phyloP scores from a whole-genome alignment of 805 yeast species.

The Wickerhamomyces mucosus region DNA sequence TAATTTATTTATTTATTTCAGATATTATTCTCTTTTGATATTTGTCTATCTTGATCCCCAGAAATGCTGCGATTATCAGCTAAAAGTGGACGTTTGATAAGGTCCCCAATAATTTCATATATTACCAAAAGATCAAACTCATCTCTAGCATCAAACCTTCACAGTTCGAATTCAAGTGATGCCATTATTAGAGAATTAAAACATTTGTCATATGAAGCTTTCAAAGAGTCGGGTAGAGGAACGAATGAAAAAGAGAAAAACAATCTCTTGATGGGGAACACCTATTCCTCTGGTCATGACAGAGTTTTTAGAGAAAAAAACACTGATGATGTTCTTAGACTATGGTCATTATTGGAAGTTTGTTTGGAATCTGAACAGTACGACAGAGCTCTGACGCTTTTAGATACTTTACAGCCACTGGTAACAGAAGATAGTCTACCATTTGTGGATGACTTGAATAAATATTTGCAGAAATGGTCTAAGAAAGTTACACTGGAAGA shows the following conservation, averaged over 20 bases:
- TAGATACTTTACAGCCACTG: conserved; percentile 50
- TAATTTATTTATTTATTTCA: too few species aligned
- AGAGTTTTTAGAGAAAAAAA: conserved; percentile 15
- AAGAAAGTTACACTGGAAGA: conserved; percentile 27
- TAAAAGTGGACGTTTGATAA: too few species aligned
- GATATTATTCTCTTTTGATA: too few species aligned
- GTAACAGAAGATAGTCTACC: conserved; percentile 30
- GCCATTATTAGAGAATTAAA: conserved; percentile 12
- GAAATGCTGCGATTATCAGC: too few species aligned
- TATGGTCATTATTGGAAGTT: conserved; percentile 75
- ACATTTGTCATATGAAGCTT: conserved; percentile 3
- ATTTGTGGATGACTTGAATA: conserved; percentile 60
- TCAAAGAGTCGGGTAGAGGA: background rate
- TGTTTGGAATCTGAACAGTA: conserved; percentile 57
- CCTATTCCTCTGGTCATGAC: conserved; percentile 16
- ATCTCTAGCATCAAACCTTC: background rate
- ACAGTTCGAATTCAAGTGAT: background rate
- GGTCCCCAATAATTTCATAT: background rate
- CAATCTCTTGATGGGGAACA: conserved; percentile 6
- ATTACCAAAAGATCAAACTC: background rate
- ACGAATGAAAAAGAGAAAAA: conserved; percentile 1
- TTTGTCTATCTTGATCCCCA: too few species aligned
- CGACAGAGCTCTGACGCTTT: conserved; percentile 59
- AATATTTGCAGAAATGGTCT: conserved; percentile 39
- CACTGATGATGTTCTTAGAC: conserved; percentile 50